A percentile compares a stretch with the other conserved stretches of the same genome.
These are phyloP conservation scores for Dissophora globulifera DNA, from an alignment of 192 early-diverging fungal genomes.

Conservation along the genomic window DNA sequence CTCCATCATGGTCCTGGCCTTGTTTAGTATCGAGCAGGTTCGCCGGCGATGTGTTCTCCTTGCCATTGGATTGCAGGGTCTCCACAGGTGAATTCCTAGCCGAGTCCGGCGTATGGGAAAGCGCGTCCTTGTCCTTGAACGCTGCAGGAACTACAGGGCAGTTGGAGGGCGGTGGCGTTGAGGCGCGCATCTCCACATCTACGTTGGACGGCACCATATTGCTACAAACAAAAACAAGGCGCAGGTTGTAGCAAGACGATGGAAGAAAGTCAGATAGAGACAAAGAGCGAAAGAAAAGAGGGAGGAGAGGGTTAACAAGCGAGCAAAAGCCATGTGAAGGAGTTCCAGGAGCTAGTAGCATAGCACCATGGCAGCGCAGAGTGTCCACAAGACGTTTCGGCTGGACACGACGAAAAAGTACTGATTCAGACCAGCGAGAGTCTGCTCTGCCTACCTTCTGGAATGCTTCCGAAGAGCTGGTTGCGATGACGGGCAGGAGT, in stretches of 20 bases:
- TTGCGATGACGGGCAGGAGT: background rate
- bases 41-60: background rate
- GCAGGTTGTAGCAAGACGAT: too few relatives aligned
- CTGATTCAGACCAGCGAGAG: conserved; percentile 3
- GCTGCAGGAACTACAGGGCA: background rate
- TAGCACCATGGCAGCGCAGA: too few relatives aligned
- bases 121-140: conserved; percentile 15
- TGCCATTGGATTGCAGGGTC: background rate
- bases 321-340: too few relatives aligned
- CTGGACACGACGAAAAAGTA: background rate
- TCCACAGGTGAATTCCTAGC: background rate
- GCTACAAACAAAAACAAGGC: too few relatives aligned
- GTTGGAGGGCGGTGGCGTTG: background rate
- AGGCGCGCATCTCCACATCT: conserved; percentile 22
- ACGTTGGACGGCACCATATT: conserved; percentile 36
- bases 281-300: too few relatives aligned
- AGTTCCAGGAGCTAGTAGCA: too few relatives aligned
- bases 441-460: conserved; percentile 4
- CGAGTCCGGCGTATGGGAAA: background rate
- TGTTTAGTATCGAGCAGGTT: too few relatives aligned
- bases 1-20: conserved; percentile 7
- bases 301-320: too few relatives aligned
- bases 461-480: background rate
- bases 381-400: too few relatives aligned
- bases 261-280: too few relatives aligned